Evolutionary conservation across 2,329 filamentous ascomycete species (phyloP).

Genomic region (Botrytis medusae): DNA sequence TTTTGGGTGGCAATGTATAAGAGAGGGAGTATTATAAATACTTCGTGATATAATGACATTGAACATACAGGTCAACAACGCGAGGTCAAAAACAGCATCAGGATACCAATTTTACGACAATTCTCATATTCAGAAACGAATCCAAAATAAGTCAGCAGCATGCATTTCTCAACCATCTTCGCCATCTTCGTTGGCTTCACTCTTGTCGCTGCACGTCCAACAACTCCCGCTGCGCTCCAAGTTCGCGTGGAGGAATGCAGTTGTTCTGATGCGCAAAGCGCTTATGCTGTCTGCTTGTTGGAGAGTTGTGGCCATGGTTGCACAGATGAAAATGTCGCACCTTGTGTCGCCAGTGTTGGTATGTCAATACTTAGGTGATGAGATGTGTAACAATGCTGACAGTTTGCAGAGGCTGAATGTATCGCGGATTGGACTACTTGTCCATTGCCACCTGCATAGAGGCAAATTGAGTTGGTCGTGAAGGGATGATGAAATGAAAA

Average conservation of each 20-base stretch:
- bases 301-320: slow-evolving; percentile 13
- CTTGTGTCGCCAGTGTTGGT: slow-evolving; percentile 10
- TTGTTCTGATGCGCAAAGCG: slow-evolving; percentile 6
- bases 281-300: slow-evolving; percentile 14
- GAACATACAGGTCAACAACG: background rate
- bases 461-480: background rate
- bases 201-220: slow-evolving; percentile 16
- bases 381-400: background rate
- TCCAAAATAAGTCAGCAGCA: background rate
- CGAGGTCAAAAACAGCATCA: background rate
- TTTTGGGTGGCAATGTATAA: background rate
- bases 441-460: slow-evolving; percentile 3
- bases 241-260: slow-evolving; percentile 12
- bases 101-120: background rate
- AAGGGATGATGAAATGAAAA: background rate
- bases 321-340: background rate
- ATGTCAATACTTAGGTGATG: background rate
- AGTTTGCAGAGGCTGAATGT: slow-evolving; percentile 3
- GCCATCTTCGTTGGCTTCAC: background rate
- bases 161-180: slow-evolving; percentile 12
- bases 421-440: slow-evolving; percentile 12
- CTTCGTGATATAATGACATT: background rate
- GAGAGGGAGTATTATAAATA: background rate
- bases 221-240: background rate
- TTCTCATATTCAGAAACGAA: background rate